These are phyloP conservation scores for Kwoniella bestiolae DNA, from an alignment of 768 basidiomycete genomes.

Conservation along the genomic window DNA sequence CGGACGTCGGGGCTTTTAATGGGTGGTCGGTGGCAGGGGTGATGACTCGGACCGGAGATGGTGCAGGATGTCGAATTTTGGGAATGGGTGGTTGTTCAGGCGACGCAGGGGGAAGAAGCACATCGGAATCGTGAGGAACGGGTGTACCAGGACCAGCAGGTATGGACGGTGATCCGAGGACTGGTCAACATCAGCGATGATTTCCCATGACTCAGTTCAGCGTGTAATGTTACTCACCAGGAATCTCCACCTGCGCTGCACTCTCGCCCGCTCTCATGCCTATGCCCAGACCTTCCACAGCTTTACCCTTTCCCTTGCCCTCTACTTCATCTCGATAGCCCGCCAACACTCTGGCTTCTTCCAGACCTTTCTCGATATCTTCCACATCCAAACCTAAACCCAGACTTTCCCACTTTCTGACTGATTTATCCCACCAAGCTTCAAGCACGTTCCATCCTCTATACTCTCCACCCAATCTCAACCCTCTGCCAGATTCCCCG, in stretches of 20 bases:
- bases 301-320: constrained; percentile 33
- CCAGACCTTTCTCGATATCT: constrained; percentile 44
- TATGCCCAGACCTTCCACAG: constrained; percentile 38
- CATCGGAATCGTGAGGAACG: constrained; percentile 42
- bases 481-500: constrained; percentile 68
- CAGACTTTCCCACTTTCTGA: constrained; percentile 80
- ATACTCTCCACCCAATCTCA: constrained; percentile 82
- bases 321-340: constrained; percentile 26
- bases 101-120: constrained; percentile 51
- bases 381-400: constrained; percentile 68
- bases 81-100: constrained; percentile 40
- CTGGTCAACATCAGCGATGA: constrained; percentile 21
- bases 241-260: constrained; percentile 52
- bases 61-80: constrained; percentile 28
- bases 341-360: constrained; percentile 46
- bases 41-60: constrained; percentile 44
- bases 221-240: constrained; percentile 45
- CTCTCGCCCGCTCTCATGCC: constrained; percentile 48
- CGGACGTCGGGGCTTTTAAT: constrained; percentile 16
- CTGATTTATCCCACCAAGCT: constrained; percentile 88
- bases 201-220: neutral
- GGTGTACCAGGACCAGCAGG: constrained; percentile 45
- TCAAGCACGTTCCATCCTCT: constrained; percentile 90
- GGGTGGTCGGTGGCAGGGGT: constrained; percentile 51
- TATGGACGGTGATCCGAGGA: constrained; percentile 43